Percentiles rank a stretch among this genome's conserved stretches.
Evolutionary conservation across 108 stramenopile species (phyloP).

Genomic region (Ochromonas danica): DNA sequence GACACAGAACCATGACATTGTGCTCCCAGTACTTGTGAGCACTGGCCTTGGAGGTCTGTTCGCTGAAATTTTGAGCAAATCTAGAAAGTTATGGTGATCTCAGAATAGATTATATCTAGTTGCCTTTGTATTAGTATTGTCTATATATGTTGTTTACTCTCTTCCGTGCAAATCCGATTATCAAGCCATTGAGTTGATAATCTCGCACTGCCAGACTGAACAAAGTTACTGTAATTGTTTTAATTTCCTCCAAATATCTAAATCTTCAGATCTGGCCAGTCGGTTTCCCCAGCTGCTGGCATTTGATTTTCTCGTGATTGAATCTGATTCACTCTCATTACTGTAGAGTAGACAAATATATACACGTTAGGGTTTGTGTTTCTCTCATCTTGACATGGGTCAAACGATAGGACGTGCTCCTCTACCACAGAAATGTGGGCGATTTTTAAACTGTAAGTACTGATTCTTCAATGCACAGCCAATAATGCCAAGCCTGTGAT

Average conservation of each 20-base stretch:
- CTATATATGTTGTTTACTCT: too few species aligned
- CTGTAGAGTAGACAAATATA: not conserved
- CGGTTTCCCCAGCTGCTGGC: too few species aligned
- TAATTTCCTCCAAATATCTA: too few species aligned
- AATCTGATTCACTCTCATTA: not conserved
- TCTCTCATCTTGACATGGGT: constrained; percentile 1
- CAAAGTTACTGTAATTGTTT: too few species aligned
- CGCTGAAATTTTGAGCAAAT: not conserved
- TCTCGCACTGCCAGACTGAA: too few species aligned
- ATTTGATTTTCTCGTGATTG: not conserved
- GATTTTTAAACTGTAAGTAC: constrained; percentile 20
- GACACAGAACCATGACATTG: constrained; percentile 82
- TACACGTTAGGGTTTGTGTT: not conserved
- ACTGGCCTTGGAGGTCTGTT: not conserved
- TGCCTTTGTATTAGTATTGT: too few species aligned
- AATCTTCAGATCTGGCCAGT: too few species aligned
- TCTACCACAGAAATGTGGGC: not conserved
- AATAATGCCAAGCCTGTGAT: too few species aligned
- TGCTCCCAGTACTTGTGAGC: constrained; percentile 69
- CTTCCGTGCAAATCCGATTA: too few species aligned
- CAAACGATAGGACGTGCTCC: not conserved
- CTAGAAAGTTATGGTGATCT: not conserved
- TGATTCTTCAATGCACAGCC: not conserved
- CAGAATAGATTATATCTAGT: not conserved
- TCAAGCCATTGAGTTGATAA: too few species aligned